Base-by-base conservation (phyloP, 2,329 filamentous ascomycete genomes). In the Passalora sequoiae region DNA sequence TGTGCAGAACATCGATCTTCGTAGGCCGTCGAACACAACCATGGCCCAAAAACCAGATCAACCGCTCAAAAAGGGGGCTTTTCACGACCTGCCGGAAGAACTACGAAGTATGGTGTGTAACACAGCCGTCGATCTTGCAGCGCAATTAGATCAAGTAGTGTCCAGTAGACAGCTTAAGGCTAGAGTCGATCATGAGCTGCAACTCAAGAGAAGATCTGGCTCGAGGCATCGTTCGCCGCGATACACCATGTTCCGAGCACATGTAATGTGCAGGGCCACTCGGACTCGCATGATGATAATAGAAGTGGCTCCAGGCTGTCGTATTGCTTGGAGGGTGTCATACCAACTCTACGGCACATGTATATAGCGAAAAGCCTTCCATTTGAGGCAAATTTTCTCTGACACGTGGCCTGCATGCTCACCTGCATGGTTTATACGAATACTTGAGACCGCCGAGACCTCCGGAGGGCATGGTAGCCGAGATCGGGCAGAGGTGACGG, bases 41-140 rank as follows among this genome's bases (percentile, higher is more conserved):
- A 33, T 33, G 31, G 13, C 31, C 6, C 16, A 20, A 19, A 33
- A 33, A 10, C 20, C 31, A 12, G 12, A 17, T 12, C 31, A 17
- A 17, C 31, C 13, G 3, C 31, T 9, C 13, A 33, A 17, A 12
- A 33, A 8, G 31, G 31, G 13, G 4, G 20, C n/a, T 17, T 33
- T 33, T 17, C 15, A 7, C 6, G 31, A 33, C 12, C 37, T 40
- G 12, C 37, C 37, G 20, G 13, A 24, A 21, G 37, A 40, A 29
- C 7, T 40, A 10, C 24, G 37, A 27, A 15, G 20, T 19, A 30
- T 40, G 37, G 37, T 29, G 13, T 40, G 37, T 17, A 27, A 30
- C 12, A 40, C 27, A 8, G 25, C 37, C 5, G 20, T 29, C 12
- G 30, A 27, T 12, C 25, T 40, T n/a, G 37, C 25, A 15, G 15